These are phyloP conservation scores for Sophora flavescens DNA, from an alignment of 306 rosid genomes.

Conservation along the genomic window DNA sequence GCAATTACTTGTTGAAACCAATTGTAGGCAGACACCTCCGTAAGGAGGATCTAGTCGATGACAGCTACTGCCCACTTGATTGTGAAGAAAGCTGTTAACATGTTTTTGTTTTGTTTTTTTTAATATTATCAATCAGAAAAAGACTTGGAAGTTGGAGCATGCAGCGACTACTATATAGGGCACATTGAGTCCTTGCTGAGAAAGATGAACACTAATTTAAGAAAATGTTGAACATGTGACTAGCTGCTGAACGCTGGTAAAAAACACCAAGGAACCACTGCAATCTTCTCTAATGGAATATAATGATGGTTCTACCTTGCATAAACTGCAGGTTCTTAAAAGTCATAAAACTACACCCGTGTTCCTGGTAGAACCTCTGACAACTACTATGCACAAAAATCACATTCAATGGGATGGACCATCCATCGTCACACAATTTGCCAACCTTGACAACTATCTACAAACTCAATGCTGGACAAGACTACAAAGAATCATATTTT, in stretches of 20 bases:
- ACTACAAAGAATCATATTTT: slow-evolving; percentile 90
- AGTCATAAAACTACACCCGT: slow-evolving; percentile 57
- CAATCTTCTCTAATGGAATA: slow-evolving; percentile 57
- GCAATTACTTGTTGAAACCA: too few species aligned
- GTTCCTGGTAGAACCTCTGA: slow-evolving; percentile 53
- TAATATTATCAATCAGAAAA: too few species aligned
- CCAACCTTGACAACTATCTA: slow-evolving; percentile 68
- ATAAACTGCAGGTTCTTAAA: slow-evolving; percentile 60
- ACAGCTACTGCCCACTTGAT: too few species aligned
- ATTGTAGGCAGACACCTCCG: too few species aligned
- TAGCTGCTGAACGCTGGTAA: slow-evolving; percentile 28
- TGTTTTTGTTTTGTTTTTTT: too few species aligned
- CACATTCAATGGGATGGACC: slow-evolving; percentile 62
- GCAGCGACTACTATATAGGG: too few species aligned
- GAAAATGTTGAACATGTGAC: slow-evolving; percentile 40
- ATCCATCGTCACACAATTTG: slow-evolving; percentile 58
- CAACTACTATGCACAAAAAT: slow-evolving; percentile 85
- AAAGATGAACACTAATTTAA: slow-evolving; percentile 29
- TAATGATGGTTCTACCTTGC: slow-evolving; percentile 65
- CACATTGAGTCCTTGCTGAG: background rate
- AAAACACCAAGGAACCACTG: slow-evolving; percentile 37
- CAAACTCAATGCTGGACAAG: slow-evolving; percentile 77
- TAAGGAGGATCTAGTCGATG: too few species aligned
- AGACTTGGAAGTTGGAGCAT: too few species aligned
- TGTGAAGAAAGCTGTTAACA: too few species aligned